Base-by-base conservation (phyloP, 768 basidiomycete genomes). In the Kwoniella bestiolae region DNA sequence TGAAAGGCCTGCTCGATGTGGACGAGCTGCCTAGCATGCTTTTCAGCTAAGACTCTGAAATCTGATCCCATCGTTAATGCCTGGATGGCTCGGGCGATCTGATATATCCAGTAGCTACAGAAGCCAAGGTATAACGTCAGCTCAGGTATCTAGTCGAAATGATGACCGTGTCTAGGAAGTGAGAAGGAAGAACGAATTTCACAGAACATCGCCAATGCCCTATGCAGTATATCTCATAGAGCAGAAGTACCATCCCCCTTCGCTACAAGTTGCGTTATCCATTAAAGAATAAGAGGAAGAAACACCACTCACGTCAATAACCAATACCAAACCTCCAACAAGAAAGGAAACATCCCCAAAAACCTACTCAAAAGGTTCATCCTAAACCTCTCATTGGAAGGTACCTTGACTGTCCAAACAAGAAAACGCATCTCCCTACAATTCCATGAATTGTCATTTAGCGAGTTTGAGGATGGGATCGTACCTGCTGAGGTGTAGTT, bases 241-340 rank as follows among this genome's bases (percentile, higher is more conserved):
- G 38, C n/a, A n/a, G n/a, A n/a, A n/a, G n/a, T n/a, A n/a, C n/a
- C n/a, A n/a, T n/a, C n/a, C n/a, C n/a, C n/a, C n/a, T n/a, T n/a
- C n/a, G n/a, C n/a, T n/a, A n/a, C n/a, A n/a, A n/a, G n/a, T n/a
- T n/a, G n/a, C n/a, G 38, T 41, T 11, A 41, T 41, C 12, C 38
- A 41, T 11, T 14, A 11, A 41, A 9, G 11, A 6, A 14, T n/a
- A 28, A 28, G 50, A 26, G 14, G 50, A 52, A 25, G 50, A 31
- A n/a, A 31, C 6, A 2, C 5, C 2, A 66, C 74, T 67, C 60
- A 76, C 75, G 75, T 76, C 31, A 76, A 59, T 25, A 76, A 59
- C 75, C 75, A 76, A 51, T 76, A 76, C 75, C 75, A 76, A 12
- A 76, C 73, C 28, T 76, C 75, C 68, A 76, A 35, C 56, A 76